These are phyloP conservation scores for Aurinia saxatilis DNA, from an alignment of 345 rosid species.

Conservation along the genomic window DNA sequence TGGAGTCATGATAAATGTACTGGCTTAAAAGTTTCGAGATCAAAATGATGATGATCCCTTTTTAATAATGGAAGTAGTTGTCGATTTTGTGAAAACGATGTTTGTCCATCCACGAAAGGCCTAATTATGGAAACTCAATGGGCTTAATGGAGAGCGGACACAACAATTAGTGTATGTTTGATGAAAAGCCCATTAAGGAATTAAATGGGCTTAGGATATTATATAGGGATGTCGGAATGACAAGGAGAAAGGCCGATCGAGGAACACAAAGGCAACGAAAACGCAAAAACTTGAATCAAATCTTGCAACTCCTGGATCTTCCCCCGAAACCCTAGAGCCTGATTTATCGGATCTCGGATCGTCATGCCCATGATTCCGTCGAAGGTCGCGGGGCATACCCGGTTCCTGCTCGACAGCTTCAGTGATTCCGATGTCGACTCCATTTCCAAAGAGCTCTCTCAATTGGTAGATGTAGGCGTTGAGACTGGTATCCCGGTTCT, in stretches of 20 bases:
- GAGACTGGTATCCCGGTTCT: constrained; percentile 56
- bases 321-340: not conserved
- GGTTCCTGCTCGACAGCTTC: constrained; percentile 55
- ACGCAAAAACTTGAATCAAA: too few relatives aligned
- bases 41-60: constrained; percentile 12
- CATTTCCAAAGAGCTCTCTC: constrained; percentile 46
- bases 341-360: constrained; percentile 5
- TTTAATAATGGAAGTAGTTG: constrained; percentile 9
- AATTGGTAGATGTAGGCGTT: constrained; percentile 54
- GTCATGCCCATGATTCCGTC: constrained; percentile 51
- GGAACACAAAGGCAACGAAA: too few relatives aligned
- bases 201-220: too few relatives aligned
- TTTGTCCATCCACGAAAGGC: not conserved
- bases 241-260: too few relatives aligned
- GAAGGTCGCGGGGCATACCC: constrained; percentile 50
- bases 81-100: not conserved
- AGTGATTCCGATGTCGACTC: constrained; percentile 57
- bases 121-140: too few relatives aligned
- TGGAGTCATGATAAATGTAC: not conserved
- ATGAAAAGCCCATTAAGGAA: too few relatives aligned
- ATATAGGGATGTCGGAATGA: too few relatives aligned
- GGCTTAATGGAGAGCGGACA: too few relatives aligned
- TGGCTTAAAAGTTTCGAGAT: not conserved
- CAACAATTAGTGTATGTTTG: too few relatives aligned
- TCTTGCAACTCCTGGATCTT: too few relatives aligned